These are phyloP conservation scores for Xylaria intraflava DNA, from an alignment of 495 filamentous ascomycete species.

Conservation along the genomic window DNA sequence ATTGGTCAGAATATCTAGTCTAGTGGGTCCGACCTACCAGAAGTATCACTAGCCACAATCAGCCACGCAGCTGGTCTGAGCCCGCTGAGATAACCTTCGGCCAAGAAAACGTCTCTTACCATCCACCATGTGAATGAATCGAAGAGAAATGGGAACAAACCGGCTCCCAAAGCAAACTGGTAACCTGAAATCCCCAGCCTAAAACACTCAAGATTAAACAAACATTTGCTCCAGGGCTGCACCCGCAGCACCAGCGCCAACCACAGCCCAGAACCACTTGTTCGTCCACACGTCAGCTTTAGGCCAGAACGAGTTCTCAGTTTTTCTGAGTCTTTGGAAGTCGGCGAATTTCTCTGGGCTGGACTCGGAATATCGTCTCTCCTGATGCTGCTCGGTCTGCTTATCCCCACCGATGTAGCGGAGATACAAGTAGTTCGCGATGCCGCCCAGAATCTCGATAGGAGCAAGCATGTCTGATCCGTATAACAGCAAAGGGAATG, in stretches of 20 bases:
- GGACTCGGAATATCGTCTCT: slow-evolving; percentile 39
- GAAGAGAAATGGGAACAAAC: no score
- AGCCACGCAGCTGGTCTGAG: no score
- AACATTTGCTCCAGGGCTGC: slow-evolving; percentile 22
- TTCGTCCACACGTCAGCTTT: slow-evolving; percentile 39
- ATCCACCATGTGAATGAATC: no score
- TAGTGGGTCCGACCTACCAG: no score
- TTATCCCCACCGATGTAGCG: slow-evolving; percentile 50
- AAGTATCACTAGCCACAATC: no score
- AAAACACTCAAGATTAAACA: neutral
- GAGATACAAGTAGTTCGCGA: slow-evolving; percentile 53
- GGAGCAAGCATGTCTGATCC: slow-evolving; percentile 46
- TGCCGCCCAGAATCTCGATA: slow-evolving; percentile 45
- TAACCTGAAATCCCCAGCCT: no score
- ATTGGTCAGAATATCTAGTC: no score
- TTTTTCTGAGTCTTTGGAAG: slow-evolving; percentile 39
- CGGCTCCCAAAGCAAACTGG: no score
- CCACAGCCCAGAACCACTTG: slow-evolving; percentile 48
- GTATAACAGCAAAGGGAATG: slow-evolving; percentile 45
- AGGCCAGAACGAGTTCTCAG: slow-evolving; percentile 56
- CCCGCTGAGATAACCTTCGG: no score
- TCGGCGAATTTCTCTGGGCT: slow-evolving; percentile 46
- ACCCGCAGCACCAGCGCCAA: slow-evolving; percentile 37
- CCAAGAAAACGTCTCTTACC: no score
- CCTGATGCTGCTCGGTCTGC: slow-evolving; percentile 46